phyloP scores from a whole-genome alignment of 331 rosid species.

The Erythrophleum ivorense region DNA sequence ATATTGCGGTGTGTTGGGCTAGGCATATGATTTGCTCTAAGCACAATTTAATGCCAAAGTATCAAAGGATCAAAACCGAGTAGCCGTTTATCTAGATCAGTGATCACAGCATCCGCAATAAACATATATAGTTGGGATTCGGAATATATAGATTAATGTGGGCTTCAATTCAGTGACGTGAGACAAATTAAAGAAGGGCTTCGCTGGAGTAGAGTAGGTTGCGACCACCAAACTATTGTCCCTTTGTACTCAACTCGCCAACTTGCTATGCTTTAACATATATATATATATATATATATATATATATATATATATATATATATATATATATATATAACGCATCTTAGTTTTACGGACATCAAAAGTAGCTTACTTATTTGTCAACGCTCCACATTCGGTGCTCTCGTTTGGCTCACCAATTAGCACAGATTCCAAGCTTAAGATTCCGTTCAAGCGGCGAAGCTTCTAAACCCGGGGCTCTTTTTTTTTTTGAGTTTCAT shows the following conservation, averaged over 20 bases:
- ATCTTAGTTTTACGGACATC: background rate
- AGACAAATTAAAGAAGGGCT: too few relatives aligned
- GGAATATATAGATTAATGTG: too few relatives aligned
- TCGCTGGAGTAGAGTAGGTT: too few relatives aligned
- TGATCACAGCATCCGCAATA: too few relatives aligned
- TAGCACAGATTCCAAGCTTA: conserved; percentile 33
- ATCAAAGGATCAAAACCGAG: background rate
- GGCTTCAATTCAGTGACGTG: too few relatives aligned
- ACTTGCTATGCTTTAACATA: too few relatives aligned
- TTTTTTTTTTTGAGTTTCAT: background rate
- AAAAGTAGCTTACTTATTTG: background rate
- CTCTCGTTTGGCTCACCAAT: background rate
- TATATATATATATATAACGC: too few relatives aligned
- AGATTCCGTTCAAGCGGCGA: conserved; percentile 44
- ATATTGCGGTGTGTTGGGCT: background rate
- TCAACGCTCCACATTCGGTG: conserved; percentile 26
- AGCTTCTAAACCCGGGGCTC: conserved; percentile 68
- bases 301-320: too few relatives aligned
- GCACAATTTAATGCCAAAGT: background rate
- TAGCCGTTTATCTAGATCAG: background rate
- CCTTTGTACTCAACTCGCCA: too few relatives aligned
- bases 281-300: too few relatives aligned
- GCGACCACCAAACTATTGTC: too few relatives aligned
- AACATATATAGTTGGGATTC: too few relatives aligned
- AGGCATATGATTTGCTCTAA: background rate